Percentiles rank a stretch among this genome's conserved stretches.
Conservation (phyloP, 352 stramenopile species). For the Phytophthora cactorum region DNA sequence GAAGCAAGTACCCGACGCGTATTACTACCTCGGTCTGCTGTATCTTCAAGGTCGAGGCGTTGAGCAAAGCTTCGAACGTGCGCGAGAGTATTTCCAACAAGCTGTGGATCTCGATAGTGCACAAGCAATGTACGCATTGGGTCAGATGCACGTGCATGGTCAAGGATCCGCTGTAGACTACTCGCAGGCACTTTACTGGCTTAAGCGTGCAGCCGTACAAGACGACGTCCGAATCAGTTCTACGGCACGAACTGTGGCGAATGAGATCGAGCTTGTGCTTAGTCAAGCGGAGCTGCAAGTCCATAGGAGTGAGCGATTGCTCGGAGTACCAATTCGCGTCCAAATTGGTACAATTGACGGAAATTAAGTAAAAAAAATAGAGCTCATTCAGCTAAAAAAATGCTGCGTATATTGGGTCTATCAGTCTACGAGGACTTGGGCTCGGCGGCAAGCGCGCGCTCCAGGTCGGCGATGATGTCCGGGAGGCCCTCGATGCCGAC, state of each 20-base stretch:
- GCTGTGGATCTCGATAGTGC: conserved; percentile 47
- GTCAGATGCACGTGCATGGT: conserved; percentile 52
- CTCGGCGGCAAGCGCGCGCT: conserved; percentile 75
- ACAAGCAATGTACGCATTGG: conserved; percentile 59
- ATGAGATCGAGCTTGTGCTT: conserved; percentile 53
- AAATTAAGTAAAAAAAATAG: conserved; percentile 1
- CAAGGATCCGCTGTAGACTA: conserved; percentile 52
- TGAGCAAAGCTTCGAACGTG: conserved; percentile 38
- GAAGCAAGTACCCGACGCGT: conserved; percentile 46
- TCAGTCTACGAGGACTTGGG: conserved; percentile 33
- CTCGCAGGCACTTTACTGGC: conserved; percentile 50
- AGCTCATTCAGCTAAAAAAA: conserved; percentile 1
- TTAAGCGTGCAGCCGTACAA: conserved; percentile 41
- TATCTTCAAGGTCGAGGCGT: conserved; percentile 52
- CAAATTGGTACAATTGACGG: conserved; percentile 47
- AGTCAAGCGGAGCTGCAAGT: conserved; percentile 50
- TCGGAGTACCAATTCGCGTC: conserved; percentile 54
- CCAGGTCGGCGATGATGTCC: conserved; percentile 92
- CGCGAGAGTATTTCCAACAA: conserved; percentile 44
- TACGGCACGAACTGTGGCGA: conserved; percentile 23
- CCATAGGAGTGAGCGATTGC: conserved; percentile 41
- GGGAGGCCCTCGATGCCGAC: conserved; percentile 93
- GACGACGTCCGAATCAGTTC: conserved; percentile 41
- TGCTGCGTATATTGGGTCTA: conserved; percentile 16
- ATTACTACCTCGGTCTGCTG: conserved; percentile 65